phyloP scores from a whole-genome alignment of 306 rosid genomes.

The Gynostemma pentaphyllum region DNA sequence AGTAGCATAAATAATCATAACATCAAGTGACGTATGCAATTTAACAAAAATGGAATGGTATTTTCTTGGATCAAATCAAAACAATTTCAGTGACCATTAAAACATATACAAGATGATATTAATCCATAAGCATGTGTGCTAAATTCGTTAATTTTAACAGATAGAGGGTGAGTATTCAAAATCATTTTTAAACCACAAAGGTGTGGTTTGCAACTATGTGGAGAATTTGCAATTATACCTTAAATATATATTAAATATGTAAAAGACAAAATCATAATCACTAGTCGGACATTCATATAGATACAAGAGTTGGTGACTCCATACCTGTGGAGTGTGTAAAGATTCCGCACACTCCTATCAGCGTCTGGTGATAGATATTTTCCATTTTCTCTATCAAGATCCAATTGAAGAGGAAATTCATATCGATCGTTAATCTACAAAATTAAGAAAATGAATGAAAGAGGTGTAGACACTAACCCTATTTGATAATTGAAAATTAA shows the following conservation, averaged over 20 bases:
- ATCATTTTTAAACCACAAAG: too few species aligned
- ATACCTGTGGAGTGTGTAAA: conserved; percentile 95
- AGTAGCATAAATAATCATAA: too few species aligned
- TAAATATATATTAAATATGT: not conserved
- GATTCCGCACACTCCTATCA: conserved; percentile 82
- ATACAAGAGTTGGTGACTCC: not conserved
- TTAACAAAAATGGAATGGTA: too few species aligned
- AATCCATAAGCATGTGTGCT: too few species aligned
- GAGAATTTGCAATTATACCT: too few species aligned
- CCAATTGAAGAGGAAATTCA: conserved; percentile 97
- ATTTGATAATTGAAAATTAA: not conserved
- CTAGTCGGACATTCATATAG: not conserved
- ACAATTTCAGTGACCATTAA: too few species aligned
- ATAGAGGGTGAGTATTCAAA: too few species aligned
- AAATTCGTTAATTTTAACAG: too few species aligned
- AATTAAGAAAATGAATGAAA: not conserved
- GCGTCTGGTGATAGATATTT: conserved; percentile 94
- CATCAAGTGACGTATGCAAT: too few species aligned
- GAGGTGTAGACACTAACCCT: not conserved
- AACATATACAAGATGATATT: too few species aligned
- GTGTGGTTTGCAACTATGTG: too few species aligned
- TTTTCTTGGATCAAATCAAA: too few species aligned
- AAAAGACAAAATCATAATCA: not conserved
- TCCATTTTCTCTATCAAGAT: conserved; percentile 84
- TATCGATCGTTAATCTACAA: conserved; percentile 88